These are phyloP conservation scores for Globisporangium acanthophoron DNA, from an alignment of 352 stramenopile species.

Conservation along the genomic window DNA sequence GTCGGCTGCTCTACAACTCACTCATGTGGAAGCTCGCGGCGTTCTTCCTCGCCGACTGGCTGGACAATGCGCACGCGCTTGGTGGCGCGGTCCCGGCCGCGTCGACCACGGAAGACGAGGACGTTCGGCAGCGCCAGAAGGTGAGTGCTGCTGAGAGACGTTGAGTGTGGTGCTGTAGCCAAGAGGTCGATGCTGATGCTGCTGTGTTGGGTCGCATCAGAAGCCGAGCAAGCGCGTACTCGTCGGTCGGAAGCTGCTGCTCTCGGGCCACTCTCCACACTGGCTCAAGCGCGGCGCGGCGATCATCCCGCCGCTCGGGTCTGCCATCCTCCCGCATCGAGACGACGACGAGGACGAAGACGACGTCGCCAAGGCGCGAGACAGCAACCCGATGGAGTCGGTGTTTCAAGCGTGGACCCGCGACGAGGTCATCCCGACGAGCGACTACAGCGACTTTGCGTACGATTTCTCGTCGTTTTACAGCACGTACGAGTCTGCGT, in stretches of 20 bases:
- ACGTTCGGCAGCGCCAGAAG: constrained; percentile 13
- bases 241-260: constrained; percentile 13
- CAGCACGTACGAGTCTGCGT: neutral
- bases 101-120: constrained; percentile 24
- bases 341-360: neutral
- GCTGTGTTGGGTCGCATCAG: neutral
- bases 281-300: constrained; percentile 27
- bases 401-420: constrained; percentile 18
- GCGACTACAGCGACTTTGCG: constrained; percentile 9
- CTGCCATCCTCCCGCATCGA: constrained; percentile 18
- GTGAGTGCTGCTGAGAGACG: neutral
- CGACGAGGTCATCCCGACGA: constrained; percentile 11
- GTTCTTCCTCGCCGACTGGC: constrained; percentile 39
- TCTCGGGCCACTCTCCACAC: constrained; percentile 8
- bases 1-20: constrained; percentile 23
- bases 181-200: no score
- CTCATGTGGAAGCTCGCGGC: constrained; percentile 50
- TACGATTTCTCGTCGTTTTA: constrained; percentile 11
- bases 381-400: constrained; percentile 7
- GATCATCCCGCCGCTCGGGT: constrained; percentile 29
- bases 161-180: neutral
- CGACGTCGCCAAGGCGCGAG: neutral
- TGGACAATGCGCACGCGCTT: constrained; percentile 7
- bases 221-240: constrained; percentile 10
- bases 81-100: neutral